phyloP scores from a whole-genome alignment of 768 basidiomycete genomes.

The Xanthoconium purpureum region DNA sequence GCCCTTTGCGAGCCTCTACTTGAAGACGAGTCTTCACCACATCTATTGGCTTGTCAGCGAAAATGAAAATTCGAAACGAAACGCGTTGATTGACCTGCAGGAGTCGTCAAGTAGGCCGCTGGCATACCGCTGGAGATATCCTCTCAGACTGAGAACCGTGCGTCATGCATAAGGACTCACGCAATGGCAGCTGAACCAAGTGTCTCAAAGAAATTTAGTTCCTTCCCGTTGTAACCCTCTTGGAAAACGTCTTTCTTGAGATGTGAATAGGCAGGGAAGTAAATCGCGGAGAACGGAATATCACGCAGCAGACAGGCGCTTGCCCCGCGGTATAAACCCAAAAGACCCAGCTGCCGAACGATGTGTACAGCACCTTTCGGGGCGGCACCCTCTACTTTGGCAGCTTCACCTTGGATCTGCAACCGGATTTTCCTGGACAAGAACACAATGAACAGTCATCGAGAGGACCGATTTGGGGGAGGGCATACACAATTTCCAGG shows the following conservation, averaged over 20 bases:
- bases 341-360: conserved; percentile 83
- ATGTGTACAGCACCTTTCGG: conserved; percentile 91
- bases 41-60: conserved; percentile 47
- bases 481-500: conserved; percentile 84
- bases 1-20: conserved; percentile 86
- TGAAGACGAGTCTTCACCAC: conserved; percentile 97
- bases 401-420: conserved; percentile 94
- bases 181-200: conserved; percentile 76
- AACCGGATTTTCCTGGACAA: conserved; percentile 79
- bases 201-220: conserved; percentile 87
- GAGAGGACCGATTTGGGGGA: not conserved
- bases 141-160: conserved; percentile 28
- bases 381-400: conserved; percentile 75
- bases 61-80: conserved; percentile 1
- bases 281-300: conserved; percentile 95
- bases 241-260: conserved; percentile 92
- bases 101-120: conserved; percentile 90
- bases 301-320: conserved; percentile 92
- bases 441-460: not conserved
- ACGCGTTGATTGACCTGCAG: conserved; percentile 58
- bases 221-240: conserved; percentile 94
- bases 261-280: conserved; percentile 86
- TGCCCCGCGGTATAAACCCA: conserved; percentile 92
- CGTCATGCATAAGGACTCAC: conserved; percentile 45
- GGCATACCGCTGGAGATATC: conserved; percentile 82